Conservation (phyloP, 1,284 basidiomycete genomes). For the Moniliella sp. region DNA sequence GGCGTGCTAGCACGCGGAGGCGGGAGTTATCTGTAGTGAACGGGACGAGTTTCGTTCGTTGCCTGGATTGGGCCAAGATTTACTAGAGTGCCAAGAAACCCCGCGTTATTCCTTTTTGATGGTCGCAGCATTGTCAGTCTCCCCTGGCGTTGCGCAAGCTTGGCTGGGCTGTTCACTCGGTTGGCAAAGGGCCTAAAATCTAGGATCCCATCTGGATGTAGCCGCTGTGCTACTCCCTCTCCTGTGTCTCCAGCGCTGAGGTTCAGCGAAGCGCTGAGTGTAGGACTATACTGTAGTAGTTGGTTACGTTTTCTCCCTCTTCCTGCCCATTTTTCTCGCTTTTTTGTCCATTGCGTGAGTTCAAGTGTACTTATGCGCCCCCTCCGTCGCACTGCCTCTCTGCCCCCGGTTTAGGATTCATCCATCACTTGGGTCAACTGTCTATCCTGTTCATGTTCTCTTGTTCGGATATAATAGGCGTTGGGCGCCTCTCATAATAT, state of each 20-base stretch:
- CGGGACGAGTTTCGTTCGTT: slow-evolving; percentile 79
- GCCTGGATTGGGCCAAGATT: slow-evolving; percentile 73
- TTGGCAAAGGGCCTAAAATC: slow-evolving; percentile 33
- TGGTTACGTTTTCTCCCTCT: no score
- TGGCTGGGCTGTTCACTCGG: slow-evolving; percentile 60
- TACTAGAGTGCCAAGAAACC: slow-evolving; percentile 84
- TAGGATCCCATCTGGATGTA: slow-evolving; percentile 26
- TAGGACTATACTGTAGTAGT: not conserved
- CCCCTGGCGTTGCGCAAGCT: slow-evolving; percentile 56
- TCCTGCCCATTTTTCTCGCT: not conserved
- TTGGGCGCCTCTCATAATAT: no score
- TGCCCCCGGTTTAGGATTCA: not conserved
- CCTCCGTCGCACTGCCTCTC: not conserved
- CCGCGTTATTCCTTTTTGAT: slow-evolving; percentile 50
- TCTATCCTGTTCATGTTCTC: not conserved
- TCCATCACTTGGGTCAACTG: not conserved
- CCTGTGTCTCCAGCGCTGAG: not conserved
- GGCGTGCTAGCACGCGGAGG: slow-evolving; percentile 71
- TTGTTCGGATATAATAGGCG: not conserved
- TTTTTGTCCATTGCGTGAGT: no score
- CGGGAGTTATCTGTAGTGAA: slow-evolving; percentile 51
- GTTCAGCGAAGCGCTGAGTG: no score
- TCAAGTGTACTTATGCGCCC: no score
- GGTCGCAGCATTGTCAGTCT: slow-evolving; percentile 66
- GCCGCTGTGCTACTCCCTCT: no score